Base-by-base conservation (phyloP, 257 asterid genomes). In the Handroanthus guayacan region DNA sequence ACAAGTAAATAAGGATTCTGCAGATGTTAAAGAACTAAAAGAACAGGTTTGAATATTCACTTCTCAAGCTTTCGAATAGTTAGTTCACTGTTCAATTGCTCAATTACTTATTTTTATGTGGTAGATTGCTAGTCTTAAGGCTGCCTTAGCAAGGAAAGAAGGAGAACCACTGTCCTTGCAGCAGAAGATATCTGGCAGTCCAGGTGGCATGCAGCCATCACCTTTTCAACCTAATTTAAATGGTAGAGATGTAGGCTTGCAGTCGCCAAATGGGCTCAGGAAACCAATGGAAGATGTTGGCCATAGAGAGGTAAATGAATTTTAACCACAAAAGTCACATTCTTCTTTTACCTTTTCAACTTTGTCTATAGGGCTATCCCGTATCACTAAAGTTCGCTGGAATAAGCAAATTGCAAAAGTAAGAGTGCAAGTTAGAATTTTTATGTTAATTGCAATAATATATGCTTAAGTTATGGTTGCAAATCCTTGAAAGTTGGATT, bases 1-100 rank as follows among this genome's bases (percentile, higher is more conserved):
- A 16, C 88, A 87, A 36, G 94, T 92, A 25, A 95, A 95, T 75
- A 95, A 86, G 84, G 97, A 92, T 73, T 71, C 94, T 63, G 16
- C 94, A 62, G 97, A 95, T 78, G 96, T 89, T 60, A 95, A 92
- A 86, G 99, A 88, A 81, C 97, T 95, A 74, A 92, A 91, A 84
- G 97, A 92, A 73, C 98, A 92, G 97, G 99, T 92, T 74, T 36
- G 51, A 18, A 17, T 65, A 13, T 13, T 37, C 34, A 6, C 3
- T 48, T 62, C 8, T 48, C 44, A 2, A 34, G n/a, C 9, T 38
- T 56, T 72, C 68, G 17, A 37, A 39, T 37, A 39, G 17, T 57
- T 72, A 2, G 20, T 45, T 34, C 83, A 56, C 85, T 71, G 39
- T 72, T 71, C 43, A 4, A 54, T 60, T n/a, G 37, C 72, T 77